Base-by-base conservation (phyloP, 2,329 filamentous ascomycete species). In the Neospermospora avenae region DNA sequence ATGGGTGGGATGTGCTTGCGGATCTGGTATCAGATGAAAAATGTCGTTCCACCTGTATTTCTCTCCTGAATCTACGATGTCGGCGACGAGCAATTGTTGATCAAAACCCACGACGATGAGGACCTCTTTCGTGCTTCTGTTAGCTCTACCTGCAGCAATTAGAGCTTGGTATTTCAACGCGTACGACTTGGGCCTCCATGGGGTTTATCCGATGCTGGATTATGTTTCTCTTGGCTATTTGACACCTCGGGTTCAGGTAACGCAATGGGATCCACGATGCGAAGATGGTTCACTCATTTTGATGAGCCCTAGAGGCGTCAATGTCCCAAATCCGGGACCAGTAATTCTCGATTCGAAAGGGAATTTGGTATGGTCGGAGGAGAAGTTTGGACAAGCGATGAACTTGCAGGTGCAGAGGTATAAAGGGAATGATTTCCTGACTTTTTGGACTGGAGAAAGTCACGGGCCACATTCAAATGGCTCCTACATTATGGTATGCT, bases 371-470 rank as follows among this genome's bases (percentile, higher is more conserved):
- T 66, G 64, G 64, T 62, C 57, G 53, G 61, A 63, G 35, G 52
- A 45, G 6, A 56, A 59, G 28, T 66, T 52, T 45, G 62, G 60
- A 20, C 57, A 64, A 56, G 62, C 55, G 18, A 62, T 66, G 64
- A 62, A 66, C 35, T 25, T 64, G 44, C 57, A 64, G 28, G 62
- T 66, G 46, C 77, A 80, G 65, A 65, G 67, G 11, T 80, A 77
- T 63, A 74, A 74, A 58, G 77, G 74, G 2, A 66, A 79, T 58
- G 68, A 73, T 16, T 80, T 78, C 68, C 67, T 81, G 57, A 79
- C 77, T 0, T 81, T 80, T 63, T 81, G 78, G 78, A 72, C 75
- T 16, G 78, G 78, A 8, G 69, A 76, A 16, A 75, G 77, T 62
- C 73, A 77, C 42, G 74, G 74, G 2, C 78, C 77, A 2, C 76